These are phyloP conservation scores for Rhodotorula toruloides DNA, from an alignment of 768 basidiomycete genomes.

Conservation along the genomic window DNA sequence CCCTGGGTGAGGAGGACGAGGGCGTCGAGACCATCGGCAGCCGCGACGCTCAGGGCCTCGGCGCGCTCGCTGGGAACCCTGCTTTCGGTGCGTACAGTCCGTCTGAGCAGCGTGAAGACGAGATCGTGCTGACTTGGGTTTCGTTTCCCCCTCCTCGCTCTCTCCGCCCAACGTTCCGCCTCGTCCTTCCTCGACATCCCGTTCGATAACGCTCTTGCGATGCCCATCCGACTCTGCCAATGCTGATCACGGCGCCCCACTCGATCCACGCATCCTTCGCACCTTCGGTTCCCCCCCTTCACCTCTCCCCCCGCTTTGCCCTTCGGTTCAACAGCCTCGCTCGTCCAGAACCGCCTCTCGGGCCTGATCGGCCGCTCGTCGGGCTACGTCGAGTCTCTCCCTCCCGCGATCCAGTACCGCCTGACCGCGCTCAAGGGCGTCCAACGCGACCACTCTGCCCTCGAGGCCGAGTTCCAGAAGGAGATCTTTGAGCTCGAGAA, in stretches of 20 bases:
- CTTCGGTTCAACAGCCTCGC: conserved; percentile 53
- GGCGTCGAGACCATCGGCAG: conserved; percentile 40
- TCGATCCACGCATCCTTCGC: background rate
- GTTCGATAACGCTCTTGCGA: background rate
- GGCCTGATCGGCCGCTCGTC: conserved; percentile 83
- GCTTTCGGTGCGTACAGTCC: conserved; percentile 37
- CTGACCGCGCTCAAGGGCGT: conserved; percentile 90
- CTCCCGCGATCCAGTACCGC: conserved; percentile 70
- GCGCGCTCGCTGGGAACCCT: conserved; percentile 37
- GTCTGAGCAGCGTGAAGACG: too few species aligned
- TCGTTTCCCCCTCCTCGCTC: background rate
- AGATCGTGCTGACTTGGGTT: background rate
- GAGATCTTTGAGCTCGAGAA: conserved; percentile 94
- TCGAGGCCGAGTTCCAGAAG: conserved; percentile 89
- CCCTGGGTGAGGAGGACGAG: conserved; percentile 43
- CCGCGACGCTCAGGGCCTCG: conserved; percentile 34
- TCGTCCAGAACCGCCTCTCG: conserved; percentile 83
- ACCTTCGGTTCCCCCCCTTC: background rate
- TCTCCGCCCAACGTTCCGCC: background rate
- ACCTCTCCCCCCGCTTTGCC: background rate
- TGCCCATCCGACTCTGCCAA: background rate
- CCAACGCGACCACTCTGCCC: conserved; percentile 80
- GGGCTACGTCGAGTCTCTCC: conserved; percentile 87
- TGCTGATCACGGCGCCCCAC: too few species aligned
- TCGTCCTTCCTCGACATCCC: background rate